phyloP scores from a whole-genome alignment of 2,329 filamentous ascomycete species.

The Ilyonectria destructans region DNA sequence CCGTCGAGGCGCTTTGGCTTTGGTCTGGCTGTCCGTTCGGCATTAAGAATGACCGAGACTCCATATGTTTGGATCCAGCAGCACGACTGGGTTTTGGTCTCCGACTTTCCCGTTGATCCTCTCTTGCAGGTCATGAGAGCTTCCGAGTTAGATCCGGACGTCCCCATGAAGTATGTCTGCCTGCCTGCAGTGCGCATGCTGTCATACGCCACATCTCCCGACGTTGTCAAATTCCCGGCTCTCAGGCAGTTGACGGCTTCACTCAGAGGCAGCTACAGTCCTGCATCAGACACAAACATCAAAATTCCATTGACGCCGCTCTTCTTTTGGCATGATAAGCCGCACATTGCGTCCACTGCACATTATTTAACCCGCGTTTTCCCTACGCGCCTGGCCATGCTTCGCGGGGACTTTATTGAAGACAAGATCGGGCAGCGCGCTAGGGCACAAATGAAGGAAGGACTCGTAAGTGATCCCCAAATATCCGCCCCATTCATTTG shows the following conservation, averaged over 20 bases:
- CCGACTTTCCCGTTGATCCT: slow-evolving; percentile 61
- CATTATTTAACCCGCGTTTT: slow-evolving; percentile 69
- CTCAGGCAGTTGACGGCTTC: slow-evolving; percentile 60
- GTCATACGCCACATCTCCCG: slow-evolving; percentile 64
- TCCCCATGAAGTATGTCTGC: slow-evolving; percentile 68
- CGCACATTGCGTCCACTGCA: slow-evolving; percentile 64
- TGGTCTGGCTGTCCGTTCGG: slow-evolving; percentile 68
- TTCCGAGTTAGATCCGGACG: slow-evolving; percentile 48
- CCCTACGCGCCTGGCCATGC: slow-evolving; percentile 64
- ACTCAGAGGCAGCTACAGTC: slow-evolving; percentile 60
- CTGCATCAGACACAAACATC: slow-evolving; percentile 11
- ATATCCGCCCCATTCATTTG: neutral
- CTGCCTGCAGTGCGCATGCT: slow-evolving; percentile 68
- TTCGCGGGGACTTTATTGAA: slow-evolving; percentile 70
- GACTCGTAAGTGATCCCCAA: slow-evolving; percentile 44
- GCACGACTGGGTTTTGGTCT: slow-evolving; percentile 69
- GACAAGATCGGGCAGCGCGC: slow-evolving; percentile 70
- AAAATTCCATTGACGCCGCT: slow-evolving; percentile 67
- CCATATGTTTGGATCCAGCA: slow-evolving; percentile 73
- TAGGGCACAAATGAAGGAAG: slow-evolving; percentile 71
- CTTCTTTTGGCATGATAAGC: slow-evolving; percentile 75
- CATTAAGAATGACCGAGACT: slow-evolving; percentile 62
- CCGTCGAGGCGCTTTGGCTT: slow-evolving; percentile 66
- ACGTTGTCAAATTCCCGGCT: slow-evolving; percentile 61
- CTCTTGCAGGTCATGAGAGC: slow-evolving; percentile 64